phyloP scores from a whole-genome alignment of 202 grass and related monocot species.

The Brachypodium distachyon region DNA sequence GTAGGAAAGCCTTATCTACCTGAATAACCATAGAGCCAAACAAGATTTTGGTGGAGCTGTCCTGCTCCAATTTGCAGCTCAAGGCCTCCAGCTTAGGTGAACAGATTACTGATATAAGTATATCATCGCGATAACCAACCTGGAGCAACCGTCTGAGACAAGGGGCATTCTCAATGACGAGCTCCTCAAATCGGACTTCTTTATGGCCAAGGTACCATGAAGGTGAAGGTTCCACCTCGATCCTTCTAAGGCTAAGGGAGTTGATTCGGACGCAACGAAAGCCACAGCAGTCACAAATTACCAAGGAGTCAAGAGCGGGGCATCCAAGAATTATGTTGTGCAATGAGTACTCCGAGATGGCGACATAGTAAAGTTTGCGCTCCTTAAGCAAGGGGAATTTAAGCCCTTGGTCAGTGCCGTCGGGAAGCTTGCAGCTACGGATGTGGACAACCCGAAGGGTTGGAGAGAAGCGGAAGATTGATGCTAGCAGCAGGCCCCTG shows the following conservation, averaged over 20 bases:
- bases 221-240: neutral
- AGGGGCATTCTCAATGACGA: neutral
- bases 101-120: neutral
- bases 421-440: neutral
- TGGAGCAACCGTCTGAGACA: neutral
- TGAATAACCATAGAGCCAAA: neutral
- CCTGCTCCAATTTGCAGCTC: neutral
- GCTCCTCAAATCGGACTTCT: neutral
- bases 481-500: neutral
- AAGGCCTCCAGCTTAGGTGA: constrained; percentile 20
- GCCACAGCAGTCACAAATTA: neutral
- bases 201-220: neutral
- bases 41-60: neutral
- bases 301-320: constrained; percentile 11
- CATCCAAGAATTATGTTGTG: neutral
- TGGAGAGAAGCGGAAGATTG: neutral
- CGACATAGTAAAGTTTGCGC: neutral
- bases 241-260: neutral
- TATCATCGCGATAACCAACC: neutral
- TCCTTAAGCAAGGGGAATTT: neutral
- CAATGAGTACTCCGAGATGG: constrained; percentile 3
- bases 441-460: neutral
- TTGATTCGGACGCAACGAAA: neutral
- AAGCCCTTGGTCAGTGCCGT: neutral
- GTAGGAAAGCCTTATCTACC: neutral